Evolutionary conservation across 192 early-diverging fungal genomes (phyloP).

Genomic region (Ambispora gerdemannii): DNA sequence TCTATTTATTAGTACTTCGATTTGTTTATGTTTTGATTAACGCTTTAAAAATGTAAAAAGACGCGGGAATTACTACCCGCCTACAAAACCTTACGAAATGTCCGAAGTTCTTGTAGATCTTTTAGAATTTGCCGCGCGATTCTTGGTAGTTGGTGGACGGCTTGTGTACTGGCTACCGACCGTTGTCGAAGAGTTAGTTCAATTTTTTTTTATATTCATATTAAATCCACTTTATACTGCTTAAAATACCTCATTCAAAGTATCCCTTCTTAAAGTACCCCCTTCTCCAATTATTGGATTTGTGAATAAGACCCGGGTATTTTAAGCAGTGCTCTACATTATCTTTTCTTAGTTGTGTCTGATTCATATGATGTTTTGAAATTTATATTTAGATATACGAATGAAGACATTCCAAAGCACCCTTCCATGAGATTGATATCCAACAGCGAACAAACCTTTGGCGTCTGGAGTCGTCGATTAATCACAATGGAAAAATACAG

Average conservation of each 20-base stretch:
- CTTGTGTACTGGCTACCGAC: conserved; percentile 98
- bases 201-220: neutral
- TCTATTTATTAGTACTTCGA: too few relatives aligned
- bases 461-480: conserved; percentile 84
- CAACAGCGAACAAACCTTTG: conserved; percentile 94
- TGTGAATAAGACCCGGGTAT: too few relatives aligned
- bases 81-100: conserved; percentile 96
- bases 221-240: conserved; percentile 1
- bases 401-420: conserved; percentile 79
- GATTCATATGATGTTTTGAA: neutral
- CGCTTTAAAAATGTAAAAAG: conserved; percentile 32
- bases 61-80: conserved; percentile 73
- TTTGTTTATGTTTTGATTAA: too few relatives aligned
- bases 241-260: too few relatives aligned
- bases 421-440: conserved; percentile 76
- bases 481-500: conserved; percentile 92
- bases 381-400: conserved; percentile 48
- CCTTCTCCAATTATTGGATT: too few relatives aligned
- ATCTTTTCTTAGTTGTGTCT: too few relatives aligned
- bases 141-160: conserved; percentile 76
- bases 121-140: conserved; percentile 74
- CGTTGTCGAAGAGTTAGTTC: conserved; percentile 69
- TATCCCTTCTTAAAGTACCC: too few relatives aligned
- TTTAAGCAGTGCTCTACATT: too few relatives aligned
- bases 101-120: conserved; percentile 82